Evolutionary conservation across 176 grass and related monocot genomes (phyloP), one percentile per base, ranked within the genome.

Genomic region (Aegilops bicornis): DNA sequence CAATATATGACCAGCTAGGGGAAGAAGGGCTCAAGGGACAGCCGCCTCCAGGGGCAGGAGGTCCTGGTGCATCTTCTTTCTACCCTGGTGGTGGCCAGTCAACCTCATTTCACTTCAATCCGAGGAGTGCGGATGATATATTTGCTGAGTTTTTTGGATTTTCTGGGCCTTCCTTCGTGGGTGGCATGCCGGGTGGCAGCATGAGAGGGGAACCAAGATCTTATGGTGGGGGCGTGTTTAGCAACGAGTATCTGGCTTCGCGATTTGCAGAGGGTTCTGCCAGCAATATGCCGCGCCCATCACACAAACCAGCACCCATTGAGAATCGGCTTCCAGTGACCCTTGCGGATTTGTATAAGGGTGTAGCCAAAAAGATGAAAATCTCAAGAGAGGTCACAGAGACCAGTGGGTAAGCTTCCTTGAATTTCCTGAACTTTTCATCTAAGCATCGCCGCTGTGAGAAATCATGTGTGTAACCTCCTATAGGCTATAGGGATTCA

Each of bases 361-460:
- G 96, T 52, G 84, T 86, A 48, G 90, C 92, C 9, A 96, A 96
- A 88, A 98, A 96, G 85, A 98, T 98, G 96, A 98, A 98, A 85
- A 98, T 98, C 63, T 98, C 93, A 72, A 90, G 96, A 78, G 87
- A 96, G 67, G 88, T 92, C 47, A 62, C 86, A 32, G 96, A 98
- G 47, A 33, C 80, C 77, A 88, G 9, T 3, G 88, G 96, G 96
- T 98, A 86, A 86, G 88, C 76, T 31, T 82, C 50, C 69, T 69
- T 30, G 63, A 43, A 32, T 8, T 73, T 79, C 50, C 3, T 32
- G 35, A 16, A 43, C 29, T 86, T 90, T 12, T 45, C n/a, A 62
- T 29, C 65, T 79, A 39, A 47, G 45, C 29, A 58, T n/a, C 20
- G 13, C 50, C 16, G 10, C 16, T 66, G 42, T 81, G 25, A 73